Conservation (phyloP, 768 basidiomycete genomes). For the Suillus subluteus region DNA sequence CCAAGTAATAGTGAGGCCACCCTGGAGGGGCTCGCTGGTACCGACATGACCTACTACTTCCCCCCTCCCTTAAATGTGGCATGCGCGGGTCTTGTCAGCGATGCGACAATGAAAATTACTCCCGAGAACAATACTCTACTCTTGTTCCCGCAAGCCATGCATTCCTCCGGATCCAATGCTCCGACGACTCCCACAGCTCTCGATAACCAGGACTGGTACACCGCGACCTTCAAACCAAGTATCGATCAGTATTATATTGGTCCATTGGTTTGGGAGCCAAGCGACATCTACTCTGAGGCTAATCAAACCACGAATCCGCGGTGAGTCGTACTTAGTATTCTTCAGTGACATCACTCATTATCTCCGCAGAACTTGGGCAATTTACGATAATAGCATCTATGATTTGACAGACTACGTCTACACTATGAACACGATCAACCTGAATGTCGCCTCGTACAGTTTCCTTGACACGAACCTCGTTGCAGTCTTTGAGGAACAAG, state of each 20-base stretch:
- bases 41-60: slow-evolving; percentile 67
- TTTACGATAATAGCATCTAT: slow-evolving; percentile 61
- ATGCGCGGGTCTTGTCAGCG: slow-evolving; percentile 61
- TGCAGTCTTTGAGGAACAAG: slow-evolving; percentile 55
- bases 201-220: slow-evolving; percentile 56
- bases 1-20: slow-evolving; percentile 52
- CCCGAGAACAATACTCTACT: slow-evolving; percentile 51
- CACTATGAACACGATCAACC: slow-evolving; percentile 50
- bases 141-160: slow-evolving; percentile 50
- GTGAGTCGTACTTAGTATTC: slow-evolving; percentile 21
- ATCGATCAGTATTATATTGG: slow-evolving; percentile 64
- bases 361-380: slow-evolving; percentile 53
- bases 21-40: slow-evolving; percentile 59
- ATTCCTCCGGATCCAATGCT: slow-evolving; percentile 56
- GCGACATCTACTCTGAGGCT: slow-evolving; percentile 40
- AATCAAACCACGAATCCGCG: slow-evolving; percentile 39
- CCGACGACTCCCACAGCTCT: slow-evolving; percentile 40
- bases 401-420: slow-evolving; percentile 72
- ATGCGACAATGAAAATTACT: slow-evolving; percentile 42
- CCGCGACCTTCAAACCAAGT: slow-evolving; percentile 53
- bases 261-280: slow-evolving; percentile 52
- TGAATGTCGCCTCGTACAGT: slow-evolving; percentile 45
- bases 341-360: slow-evolving; percentile 17
- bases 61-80: slow-evolving; percentile 60
- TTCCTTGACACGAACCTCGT: slow-evolving; percentile 58